These are phyloP conservation scores for Yamadazyma membranifaciens DNA, from an alignment of 1,139 yeast genomes.

Conservation along the genomic window DNA sequence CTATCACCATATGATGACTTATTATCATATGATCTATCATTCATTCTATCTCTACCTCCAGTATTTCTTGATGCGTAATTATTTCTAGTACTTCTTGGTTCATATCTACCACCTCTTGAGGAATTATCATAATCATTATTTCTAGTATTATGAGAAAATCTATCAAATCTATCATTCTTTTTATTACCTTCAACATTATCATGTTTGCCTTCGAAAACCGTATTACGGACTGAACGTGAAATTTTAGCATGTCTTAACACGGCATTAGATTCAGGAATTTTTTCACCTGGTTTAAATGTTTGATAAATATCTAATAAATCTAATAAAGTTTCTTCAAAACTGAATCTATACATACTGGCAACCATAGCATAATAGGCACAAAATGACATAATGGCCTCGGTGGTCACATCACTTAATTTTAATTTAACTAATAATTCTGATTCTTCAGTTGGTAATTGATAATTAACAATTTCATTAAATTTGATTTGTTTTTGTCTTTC, in stretches of 20 bases:
- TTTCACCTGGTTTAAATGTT: slow-evolving; percentile 6
- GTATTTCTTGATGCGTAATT: slow-evolving; percentile 15
- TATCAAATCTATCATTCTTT: slow-evolving; percentile 2
- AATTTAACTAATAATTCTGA: slow-evolving; percentile 7
- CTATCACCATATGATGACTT: not conserved
- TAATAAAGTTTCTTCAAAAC: slow-evolving; percentile 8
- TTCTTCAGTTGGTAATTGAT: slow-evolving; percentile 12
- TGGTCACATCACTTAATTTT: not conserved
- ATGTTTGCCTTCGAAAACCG: slow-evolving; percentile 1
- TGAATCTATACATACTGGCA: slow-evolving; percentile 22
- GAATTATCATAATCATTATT: slow-evolving; percentile 3
- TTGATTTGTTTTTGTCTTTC: slow-evolving; percentile 46
- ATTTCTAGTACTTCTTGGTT: slow-evolving; percentile 10
- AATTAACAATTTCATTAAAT: slow-evolving; percentile 35
- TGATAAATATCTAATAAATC: slow-evolving; percentile 12
- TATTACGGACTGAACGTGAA: not conserved
- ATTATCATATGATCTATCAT: slow-evolving; percentile 2
- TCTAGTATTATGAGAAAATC: slow-evolving; percentile 3
- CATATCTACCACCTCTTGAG: slow-evolving; percentile 8
- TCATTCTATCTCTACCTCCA: slow-evolving; percentile 18
- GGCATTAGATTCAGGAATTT: slow-evolving; percentile 5
- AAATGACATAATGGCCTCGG: slow-evolving; percentile 24
- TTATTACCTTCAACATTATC: not conserved
- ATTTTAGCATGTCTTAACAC: not conserved
- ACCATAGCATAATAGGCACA: slow-evolving; percentile 25